Percentiles rank a stretch among this genome's conserved stretches.
phyloP scores from a whole-genome alignment of 1,284 basidiomycete genomes.

The Exobasidium cylindrosporum region DNA sequence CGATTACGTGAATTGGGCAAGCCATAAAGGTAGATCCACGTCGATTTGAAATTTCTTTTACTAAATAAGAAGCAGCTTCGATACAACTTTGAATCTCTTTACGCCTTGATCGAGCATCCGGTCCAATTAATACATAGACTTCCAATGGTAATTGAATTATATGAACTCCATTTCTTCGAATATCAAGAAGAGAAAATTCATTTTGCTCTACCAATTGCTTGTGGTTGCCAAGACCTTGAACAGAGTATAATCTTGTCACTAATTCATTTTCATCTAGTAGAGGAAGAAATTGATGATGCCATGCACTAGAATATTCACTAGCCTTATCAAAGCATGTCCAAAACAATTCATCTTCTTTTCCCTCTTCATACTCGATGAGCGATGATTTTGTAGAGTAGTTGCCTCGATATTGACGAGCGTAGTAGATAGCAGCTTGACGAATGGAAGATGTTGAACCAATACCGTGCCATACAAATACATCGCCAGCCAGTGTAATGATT shows the following conservation, averaged over 20 bases:
- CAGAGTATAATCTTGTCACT: background rate
- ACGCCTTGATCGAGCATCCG: conserved; percentile 29
- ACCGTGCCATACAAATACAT: conserved; percentile 46
- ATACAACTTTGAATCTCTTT: conserved; percentile 25
- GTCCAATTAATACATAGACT: conserved; percentile 39
- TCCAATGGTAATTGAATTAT: conserved; percentile 35
- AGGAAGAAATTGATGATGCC: conserved; percentile 23
- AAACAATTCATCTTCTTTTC: conserved; percentile 37
- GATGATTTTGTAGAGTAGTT: conserved; percentile 3
- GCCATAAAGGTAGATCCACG: conserved; percentile 7
- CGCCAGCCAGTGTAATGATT: conserved; percentile 28
- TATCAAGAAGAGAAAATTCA: conserved; percentile 11
- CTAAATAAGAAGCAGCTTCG: conserved; percentile 27
- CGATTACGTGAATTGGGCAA: conserved; percentile 40
- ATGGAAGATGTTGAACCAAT: conserved; percentile 26
- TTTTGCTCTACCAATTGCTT: conserved; percentile 3
- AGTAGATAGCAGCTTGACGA: conserved; percentile 30
- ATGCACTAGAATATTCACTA: conserved; percentile 31
- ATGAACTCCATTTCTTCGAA: conserved; percentile 25
- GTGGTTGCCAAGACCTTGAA: background rate
- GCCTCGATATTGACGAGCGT: conserved; percentile 28
- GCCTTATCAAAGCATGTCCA: conserved; percentile 32
- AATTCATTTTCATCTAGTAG: conserved; percentile 8
- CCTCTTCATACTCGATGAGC: conserved; percentile 40
- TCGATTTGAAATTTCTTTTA: background rate